A percentile compares a stretch with the other conserved stretches of the same genome.
These are phyloP conservation scores for Leishmania tarentolae DNA, from an alignment of 208 protist genomes.

Conservation along the genomic window DNA sequence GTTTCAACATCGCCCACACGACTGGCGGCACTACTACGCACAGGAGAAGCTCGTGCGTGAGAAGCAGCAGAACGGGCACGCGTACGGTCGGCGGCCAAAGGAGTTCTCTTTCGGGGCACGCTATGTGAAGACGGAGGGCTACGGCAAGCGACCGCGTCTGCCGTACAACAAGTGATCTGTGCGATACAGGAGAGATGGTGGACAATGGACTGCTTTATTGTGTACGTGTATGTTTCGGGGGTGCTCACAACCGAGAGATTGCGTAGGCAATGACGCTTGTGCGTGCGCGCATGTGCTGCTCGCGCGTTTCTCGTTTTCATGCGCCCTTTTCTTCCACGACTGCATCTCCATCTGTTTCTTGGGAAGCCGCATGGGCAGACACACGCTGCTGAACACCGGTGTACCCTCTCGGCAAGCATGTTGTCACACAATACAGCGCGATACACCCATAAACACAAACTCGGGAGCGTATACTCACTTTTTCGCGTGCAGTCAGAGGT, in stretches of 20 bases:
- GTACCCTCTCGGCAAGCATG: neutral
- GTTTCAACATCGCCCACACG: conserved; percentile 86
- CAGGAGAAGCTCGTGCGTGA: conserved; percentile 84
- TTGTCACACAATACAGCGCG: neutral
- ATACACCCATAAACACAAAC: too few species aligned
- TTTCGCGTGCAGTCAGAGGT: neutral
- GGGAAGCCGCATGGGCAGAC: neutral
- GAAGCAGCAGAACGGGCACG: conserved; percentile 75
- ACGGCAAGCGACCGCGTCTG: conserved; percentile 80
- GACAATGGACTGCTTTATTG: neutral
- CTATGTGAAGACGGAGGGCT: conserved; percentile 89
- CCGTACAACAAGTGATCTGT: conserved; percentile 83
- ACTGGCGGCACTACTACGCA: conserved; percentile 87
- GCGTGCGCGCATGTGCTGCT: neutral
- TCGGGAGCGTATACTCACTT: neutral
- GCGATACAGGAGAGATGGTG: neutral
- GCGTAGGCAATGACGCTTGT: neutral
- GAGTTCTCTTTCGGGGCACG: conserved; percentile 70
- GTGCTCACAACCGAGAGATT: neutral
- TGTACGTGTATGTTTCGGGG: neutral
- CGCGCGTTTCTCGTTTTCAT: neutral
- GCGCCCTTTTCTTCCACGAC: neutral
- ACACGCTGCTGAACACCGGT: neutral
- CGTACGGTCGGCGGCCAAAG: conserved; percentile 83
- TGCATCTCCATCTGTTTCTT: neutral